phyloP scores from a whole-genome alignment of 2,329 filamentous ascomycete genomes.

The Fusarium domesticum region DNA sequence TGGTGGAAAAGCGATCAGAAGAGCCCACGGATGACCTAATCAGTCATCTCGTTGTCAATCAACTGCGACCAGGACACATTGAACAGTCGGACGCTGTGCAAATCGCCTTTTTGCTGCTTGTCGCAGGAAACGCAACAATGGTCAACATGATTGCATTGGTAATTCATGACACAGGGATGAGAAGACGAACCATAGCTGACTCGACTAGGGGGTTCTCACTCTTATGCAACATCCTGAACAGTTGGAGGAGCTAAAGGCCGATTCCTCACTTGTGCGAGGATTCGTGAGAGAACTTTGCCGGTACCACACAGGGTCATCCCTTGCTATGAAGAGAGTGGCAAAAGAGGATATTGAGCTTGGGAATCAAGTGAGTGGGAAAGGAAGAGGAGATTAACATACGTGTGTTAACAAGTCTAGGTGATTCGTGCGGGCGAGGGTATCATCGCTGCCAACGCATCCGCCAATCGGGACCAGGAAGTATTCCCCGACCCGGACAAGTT shows the following conservation, averaged over 20 bases:
- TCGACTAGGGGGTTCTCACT: conserved; percentile 40
- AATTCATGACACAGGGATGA: neutral
- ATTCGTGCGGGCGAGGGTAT: conserved; percentile 45
- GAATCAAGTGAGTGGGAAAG: conserved; percentile 33
- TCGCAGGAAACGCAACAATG: conserved; percentile 52
- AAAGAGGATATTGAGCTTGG: conserved; percentile 45
- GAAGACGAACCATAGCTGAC: neutral
- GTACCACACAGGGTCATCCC: conserved; percentile 45
- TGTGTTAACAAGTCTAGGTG: conserved; percentile 22
- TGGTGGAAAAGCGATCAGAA: conserved; percentile 41
- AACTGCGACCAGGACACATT: conserved; percentile 39
- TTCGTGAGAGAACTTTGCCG: conserved; percentile 50
- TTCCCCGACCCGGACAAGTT: conserved; percentile 42
- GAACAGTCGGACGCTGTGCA: conserved; percentile 42
- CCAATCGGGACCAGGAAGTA: conserved; percentile 45
- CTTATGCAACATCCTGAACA: conserved; percentile 44
- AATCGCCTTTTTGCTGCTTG: conserved; percentile 48
- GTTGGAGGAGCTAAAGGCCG: conserved; percentile 38
- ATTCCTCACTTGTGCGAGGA: conserved; percentile 35
- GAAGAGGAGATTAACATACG: neutral
- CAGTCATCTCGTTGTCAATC: conserved; percentile 42
- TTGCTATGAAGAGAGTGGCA: conserved; percentile 47
- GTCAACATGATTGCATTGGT: conserved; percentile 49
- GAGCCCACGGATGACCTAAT: conserved; percentile 45
- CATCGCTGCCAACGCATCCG: conserved; percentile 45